A percentile compares a stretch with the other conserved stretches of the same genome.
phyloP scores from a whole-genome alignment of 148 eudicot species.

The Rheum nobile region DNA sequence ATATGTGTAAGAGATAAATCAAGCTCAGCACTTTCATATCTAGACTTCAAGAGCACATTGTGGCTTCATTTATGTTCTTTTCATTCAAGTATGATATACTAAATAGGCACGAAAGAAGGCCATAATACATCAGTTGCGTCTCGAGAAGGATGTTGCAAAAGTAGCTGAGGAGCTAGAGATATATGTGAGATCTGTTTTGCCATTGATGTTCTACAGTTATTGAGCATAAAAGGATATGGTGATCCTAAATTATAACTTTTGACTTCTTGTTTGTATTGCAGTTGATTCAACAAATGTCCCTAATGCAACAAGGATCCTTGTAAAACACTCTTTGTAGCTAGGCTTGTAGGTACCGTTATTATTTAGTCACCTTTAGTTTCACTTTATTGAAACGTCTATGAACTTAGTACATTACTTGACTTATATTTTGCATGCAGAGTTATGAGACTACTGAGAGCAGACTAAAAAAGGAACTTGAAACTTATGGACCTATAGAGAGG shows the following conservation, averaged over 20 bases:
- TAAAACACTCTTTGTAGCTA: constrained; percentile 90
- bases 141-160: constrained; percentile 85
- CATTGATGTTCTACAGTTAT: neutral
- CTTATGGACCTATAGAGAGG: constrained; percentile 98
- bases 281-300: constrained; percentile 84
- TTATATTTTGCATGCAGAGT: constrained; percentile 4
- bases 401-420: neutral
- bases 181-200: constrained; percentile 42
- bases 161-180: constrained; percentile 90
- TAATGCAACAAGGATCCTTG: constrained; percentile 85
- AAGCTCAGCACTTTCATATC: no score
- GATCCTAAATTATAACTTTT: neutral
- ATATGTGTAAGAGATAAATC: no score
- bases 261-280: constrained; percentile 20
- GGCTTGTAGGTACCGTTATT: constrained; percentile 55
- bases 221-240: neutral
- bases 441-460: constrained; percentile 91
- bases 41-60: no score
- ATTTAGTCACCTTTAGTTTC: neutral
- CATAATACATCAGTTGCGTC: constrained; percentile 64
- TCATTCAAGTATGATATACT: no score
- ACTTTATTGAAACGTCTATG: neutral
- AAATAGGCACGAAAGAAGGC: constrained; percentile 61
- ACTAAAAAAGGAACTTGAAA: constrained; percentile 98
- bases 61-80: no score